These are phyloP conservation scores for Dispira parvispora DNA, from an alignment of 192 early-diverging fungal species.

Conservation along the genomic window DNA sequence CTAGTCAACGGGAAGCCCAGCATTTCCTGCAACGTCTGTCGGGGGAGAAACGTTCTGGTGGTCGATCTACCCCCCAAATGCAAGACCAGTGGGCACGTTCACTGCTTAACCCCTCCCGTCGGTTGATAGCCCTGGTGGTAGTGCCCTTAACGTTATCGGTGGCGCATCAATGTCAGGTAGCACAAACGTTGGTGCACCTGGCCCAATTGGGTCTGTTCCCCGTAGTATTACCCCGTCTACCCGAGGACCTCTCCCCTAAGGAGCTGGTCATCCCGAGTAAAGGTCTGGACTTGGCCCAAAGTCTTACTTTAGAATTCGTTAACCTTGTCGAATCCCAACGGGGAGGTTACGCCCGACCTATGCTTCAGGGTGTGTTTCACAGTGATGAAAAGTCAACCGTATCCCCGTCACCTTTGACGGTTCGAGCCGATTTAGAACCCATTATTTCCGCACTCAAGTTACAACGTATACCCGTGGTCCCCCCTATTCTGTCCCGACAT, in stretches of 20 bases:
- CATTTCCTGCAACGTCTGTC: not conserved
- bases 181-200: constrained; percentile 10
- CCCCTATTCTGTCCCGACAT: not conserved
- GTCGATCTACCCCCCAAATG: not conserved
- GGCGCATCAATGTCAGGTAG: not conserved
- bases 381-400: too few relatives aligned
- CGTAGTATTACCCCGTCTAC: not conserved
- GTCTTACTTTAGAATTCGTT: not conserved
- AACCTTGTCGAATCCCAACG: not conserved
- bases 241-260: too few relatives aligned
- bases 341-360: not conserved
- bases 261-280: too few relatives aligned
- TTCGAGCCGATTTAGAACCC: not conserved
- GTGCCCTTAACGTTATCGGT: not conserved
- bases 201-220: not conserved
- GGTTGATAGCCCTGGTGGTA: not conserved
- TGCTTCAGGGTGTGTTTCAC: not conserved
- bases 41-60: not conserved
- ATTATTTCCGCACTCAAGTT: not conserved
- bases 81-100: not conserved
- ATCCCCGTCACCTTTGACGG: too few relatives aligned
- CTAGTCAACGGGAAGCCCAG: not conserved
- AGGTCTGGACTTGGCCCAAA: not conserved
- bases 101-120: not conserved
- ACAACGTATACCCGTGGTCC: not conserved